Evolutionary conservation across 352 stramenopile genomes (phyloP), one percentile per base, ranked within the genome.

Genomic region (Globisporangium camurandrum): DNA sequence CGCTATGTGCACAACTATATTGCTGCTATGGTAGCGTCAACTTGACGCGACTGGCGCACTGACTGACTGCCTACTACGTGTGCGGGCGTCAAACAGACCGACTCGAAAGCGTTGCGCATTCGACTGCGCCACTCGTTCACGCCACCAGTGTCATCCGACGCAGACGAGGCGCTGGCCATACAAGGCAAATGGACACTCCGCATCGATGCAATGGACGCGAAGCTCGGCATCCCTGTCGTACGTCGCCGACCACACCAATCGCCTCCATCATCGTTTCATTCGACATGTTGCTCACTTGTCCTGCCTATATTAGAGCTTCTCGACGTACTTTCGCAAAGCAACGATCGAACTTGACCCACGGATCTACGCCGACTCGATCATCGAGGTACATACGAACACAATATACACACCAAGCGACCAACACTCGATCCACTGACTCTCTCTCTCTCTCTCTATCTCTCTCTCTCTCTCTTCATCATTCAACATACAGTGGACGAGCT

Each of bases 291-390:
- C n/a, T 16, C 28, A 10, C n/a, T 16, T 28, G 42, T 14, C 7
- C 17, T 50, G n/a, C 30, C 23, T 40, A 16, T 34, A 43, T 17
- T 44, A 89, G 77, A 88, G 79, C 67, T 83, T 90, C 49, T 80
- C 78, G 12, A 84, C 64, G 50, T 84, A 84, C 58, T 90, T 90
- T 45, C 71, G 78, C 33, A 90, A 90, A 54, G 65, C 64, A 23
- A 80, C 74, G 30, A 84, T 90, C 41, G 73, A 88, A 49, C 50
- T 90, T 33, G 73, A 86, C 34, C 73, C 78, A 31, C 75, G 73
- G 19, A 37, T 86, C 36, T 86, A 88, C 59, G 66, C 67, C 6
- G 78, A 88, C 52, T 71, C 79, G 30, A 65, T 83, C 46, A 72
- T 88, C 46, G 75, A 90, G 55, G 74, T 84, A 3, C 36, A 19